Conservation (phyloP, 2,329 filamentous ascomycete species). For the Clarireedia hainanense region DNA sequence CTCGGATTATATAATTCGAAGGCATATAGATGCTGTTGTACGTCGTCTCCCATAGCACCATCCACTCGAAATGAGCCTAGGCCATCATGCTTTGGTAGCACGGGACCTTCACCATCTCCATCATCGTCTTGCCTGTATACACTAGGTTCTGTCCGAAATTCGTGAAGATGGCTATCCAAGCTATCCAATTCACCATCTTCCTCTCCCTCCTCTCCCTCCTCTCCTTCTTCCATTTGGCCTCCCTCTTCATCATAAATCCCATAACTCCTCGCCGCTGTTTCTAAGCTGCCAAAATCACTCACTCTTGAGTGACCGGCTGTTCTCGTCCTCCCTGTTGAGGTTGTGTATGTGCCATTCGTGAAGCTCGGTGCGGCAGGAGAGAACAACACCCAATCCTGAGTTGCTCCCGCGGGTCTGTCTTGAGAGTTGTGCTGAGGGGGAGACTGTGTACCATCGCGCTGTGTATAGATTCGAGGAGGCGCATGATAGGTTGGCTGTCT, state of each 20-base stretch:
- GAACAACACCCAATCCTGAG: conserved; percentile 95
- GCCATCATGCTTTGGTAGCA: conserved; percentile 89
- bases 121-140: conserved; percentile 23
- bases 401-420: conserved; percentile 49
- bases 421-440: conserved; percentile 18
- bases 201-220: conserved; percentile 35
- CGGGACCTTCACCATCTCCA: conserved; percentile 36
- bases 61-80: conserved; percentile 74
- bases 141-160: conserved; percentile 60
- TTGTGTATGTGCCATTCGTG: conserved; percentile 61
- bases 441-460: conserved; percentile 30
- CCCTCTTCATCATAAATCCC: conserved; percentile 51
- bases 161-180: conserved; percentile 83
- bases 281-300: conserved; percentile 75
- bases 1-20: conserved; percentile 80
- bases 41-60: conserved; percentile 43
- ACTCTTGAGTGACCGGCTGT: conserved; percentile 64
- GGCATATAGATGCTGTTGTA: conserved; percentile 81
- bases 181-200: conserved; percentile 63
- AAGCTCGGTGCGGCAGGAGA: conserved; percentile 63
- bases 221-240: conserved; percentile 48
- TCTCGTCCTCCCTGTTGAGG: conserved; percentile 51
- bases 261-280: conserved; percentile 57
- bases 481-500: conserved; percentile 22
- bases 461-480: conserved; percentile 39